Evolutionary conservation across 805 yeast genomes (phyloP).

Genomic region (Suhomyces vadensis): DNA sequence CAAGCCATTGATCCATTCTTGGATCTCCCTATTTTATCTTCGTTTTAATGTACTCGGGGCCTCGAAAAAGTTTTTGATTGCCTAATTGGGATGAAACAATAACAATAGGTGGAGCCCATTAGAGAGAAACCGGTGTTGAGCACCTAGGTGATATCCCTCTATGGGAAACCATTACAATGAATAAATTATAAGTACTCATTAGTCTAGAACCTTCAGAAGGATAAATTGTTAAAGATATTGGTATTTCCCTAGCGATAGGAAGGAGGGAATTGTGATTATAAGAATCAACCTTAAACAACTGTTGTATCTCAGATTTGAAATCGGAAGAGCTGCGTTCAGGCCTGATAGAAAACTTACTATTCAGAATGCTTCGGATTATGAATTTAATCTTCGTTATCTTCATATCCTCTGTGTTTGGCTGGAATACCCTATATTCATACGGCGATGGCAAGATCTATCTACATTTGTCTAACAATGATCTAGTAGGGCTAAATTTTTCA

Average conservation of each 20-base stretch:
- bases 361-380: too few relatives aligned
- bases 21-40: background rate
- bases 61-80: background rate
- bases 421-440: constrained; percentile 40
- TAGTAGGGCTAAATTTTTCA: constrained; percentile 37
- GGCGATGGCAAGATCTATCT: constrained; percentile 35
- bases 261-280: background rate
- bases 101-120: constrained; percentile 1
- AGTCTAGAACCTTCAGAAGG: background rate
- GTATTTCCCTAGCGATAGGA: background rate
- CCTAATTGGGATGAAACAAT: constrained; percentile 12
- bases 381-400: background rate
- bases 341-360: too few relatives aligned
- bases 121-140: background rate
- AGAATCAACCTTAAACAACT: background rate
- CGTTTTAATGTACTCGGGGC: background rate
- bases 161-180: background rate
- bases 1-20: too few relatives aligned
- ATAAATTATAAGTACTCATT: too few relatives aligned
- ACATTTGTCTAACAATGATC: constrained; percentile 37
- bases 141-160: background rate
- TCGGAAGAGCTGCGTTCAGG: too few relatives aligned
- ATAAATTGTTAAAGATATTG: background rate
- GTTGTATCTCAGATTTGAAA: too few relatives aligned
- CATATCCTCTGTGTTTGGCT: constrained; percentile 10